Evolutionary conservation across 2,329 filamentous ascomycete species (phyloP).

Genomic region (Verticillium nonalfalfae): DNA sequence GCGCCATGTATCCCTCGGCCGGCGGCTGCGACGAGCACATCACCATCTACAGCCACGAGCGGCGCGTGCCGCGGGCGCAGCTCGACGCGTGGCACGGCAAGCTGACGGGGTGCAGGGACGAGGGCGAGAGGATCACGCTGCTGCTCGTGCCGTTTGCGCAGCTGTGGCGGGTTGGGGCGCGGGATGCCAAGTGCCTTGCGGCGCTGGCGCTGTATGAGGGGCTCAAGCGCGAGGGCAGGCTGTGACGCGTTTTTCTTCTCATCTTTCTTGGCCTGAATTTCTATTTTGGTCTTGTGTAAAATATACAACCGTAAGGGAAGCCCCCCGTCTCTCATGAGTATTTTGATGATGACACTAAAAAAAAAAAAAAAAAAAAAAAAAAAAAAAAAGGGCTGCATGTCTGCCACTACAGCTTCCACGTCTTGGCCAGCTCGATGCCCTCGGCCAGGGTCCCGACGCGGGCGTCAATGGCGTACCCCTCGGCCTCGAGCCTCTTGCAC

Average conservation of each 20-base stretch:
- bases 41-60: constrained; percentile 51
- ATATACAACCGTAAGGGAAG: no score
- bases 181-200: constrained; percentile 54
- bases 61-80: constrained; percentile 39
- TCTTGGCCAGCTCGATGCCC: constrained; percentile 67
- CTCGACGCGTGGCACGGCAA: constrained; percentile 50
- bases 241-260: constrained; percentile 19
- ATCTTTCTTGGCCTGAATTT: no score
- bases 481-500: constrained; percentile 57
- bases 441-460: constrained; percentile 72
- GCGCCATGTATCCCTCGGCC: constrained; percentile 49
- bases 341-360: no score
- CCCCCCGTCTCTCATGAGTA: no score
- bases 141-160: constrained; percentile 51
- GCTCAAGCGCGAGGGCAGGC: constrained; percentile 38
- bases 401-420: constrained; percentile 31
- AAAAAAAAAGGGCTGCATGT: no score
- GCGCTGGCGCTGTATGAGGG: constrained; percentile 55
- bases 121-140: constrained; percentile 57
- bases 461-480: constrained; percentile 75
- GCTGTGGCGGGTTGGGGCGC: constrained; percentile 49
- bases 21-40: constrained; percentile 57
- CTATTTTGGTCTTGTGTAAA: no score
- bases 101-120: constrained; percentile 48
- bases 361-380: no score